Conservation (phyloP, 192 early-diverging fungal species). For the Backusella morwellensis region DNA sequence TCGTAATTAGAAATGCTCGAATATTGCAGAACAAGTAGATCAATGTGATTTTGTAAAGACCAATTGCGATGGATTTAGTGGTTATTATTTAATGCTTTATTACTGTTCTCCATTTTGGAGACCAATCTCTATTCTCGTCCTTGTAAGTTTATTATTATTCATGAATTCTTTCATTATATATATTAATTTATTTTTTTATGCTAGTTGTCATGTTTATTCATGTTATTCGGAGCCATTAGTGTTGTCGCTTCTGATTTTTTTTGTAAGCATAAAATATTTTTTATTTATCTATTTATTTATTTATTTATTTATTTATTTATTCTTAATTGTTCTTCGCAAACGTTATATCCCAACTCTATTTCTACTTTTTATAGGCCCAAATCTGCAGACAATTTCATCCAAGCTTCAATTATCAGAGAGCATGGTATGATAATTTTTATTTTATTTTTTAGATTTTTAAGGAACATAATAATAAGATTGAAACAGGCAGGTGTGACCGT, state of each 20-base stretch:
- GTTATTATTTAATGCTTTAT: slow-evolving; percentile 52
- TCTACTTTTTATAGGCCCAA: slow-evolving; percentile 56
- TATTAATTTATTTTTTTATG: slow-evolving; percentile 17
- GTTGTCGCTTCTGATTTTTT: slow-evolving; percentile 80
- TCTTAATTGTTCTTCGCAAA: not conserved
- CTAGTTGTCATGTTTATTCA: slow-evolving; percentile 48
- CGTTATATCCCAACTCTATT: not conserved
- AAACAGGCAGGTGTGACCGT: slow-evolving; percentile 67
- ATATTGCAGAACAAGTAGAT: slow-evolving; percentile 25
- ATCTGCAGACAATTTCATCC: slow-evolving; percentile 74
- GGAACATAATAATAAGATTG: slow-evolving; percentile 3
- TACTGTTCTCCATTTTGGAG: slow-evolving; percentile 45
- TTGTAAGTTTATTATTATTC: slow-evolving; percentile 36
- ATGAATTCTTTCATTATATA: not conserved
- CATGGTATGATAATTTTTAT: slow-evolving; percentile 41
- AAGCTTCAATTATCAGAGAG: slow-evolving; percentile 79
- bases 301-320: not conserved
- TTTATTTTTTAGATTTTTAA: not conserved
- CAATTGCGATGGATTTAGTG: slow-evolving; percentile 58
- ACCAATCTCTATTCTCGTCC: slow-evolving; percentile 27
- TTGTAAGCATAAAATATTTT: slow-evolving; percentile 38
- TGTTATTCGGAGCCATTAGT: slow-evolving; percentile 67
- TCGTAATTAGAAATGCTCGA: not conserved
- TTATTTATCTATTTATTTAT: not conserved
- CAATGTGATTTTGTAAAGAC: slow-evolving; percentile 59